Percentiles rank a stretch among this genome's conserved stretches.
Evolutionary conservation across 2,329 filamentous ascomycete genomes (phyloP).

Genomic region (Hysterium pulicare): DNA sequence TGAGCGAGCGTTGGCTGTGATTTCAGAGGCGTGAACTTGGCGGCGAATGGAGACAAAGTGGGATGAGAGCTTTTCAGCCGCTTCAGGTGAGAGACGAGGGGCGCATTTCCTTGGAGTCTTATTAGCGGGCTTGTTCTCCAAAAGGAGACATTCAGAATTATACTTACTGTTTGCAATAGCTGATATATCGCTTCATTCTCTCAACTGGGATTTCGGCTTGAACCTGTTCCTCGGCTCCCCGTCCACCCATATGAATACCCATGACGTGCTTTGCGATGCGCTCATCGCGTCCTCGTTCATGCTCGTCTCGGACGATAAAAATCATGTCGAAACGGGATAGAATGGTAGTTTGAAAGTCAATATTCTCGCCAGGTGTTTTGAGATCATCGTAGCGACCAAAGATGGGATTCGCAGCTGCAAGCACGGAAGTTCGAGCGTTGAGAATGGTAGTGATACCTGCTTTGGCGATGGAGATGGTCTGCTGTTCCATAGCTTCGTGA

Average conservation of each 20-base stretch:
- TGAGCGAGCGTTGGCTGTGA: constrained; percentile 84
- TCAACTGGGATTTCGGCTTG: constrained; percentile 91
- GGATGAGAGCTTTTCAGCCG: constrained; percentile 91
- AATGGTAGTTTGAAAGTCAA: constrained; percentile 98
- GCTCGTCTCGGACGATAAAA: constrained; percentile 95
- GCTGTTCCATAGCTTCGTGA: constrained; percentile 99
- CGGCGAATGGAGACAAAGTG: constrained; percentile 96
- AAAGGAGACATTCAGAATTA: not conserved
- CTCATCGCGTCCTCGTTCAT: constrained; percentile 85
- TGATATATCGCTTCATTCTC: constrained; percentile 96
- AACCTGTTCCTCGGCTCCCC: constrained; percentile 73
- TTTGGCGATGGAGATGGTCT: constrained; percentile 97
- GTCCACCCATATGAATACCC: constrained; percentile 91
- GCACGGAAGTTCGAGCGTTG: constrained; percentile 89
- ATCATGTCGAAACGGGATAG: constrained; percentile 99
- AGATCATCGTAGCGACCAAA: constrained; percentile 98
- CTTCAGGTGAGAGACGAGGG: constrained; percentile 82
- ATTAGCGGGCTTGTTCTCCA: constrained; percentile 20
- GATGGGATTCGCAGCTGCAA: constrained; percentile 94
- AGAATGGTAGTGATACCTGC: constrained; percentile 97
- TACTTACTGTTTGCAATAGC: constrained; percentile 91
- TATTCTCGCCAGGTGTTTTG: constrained; percentile 96
- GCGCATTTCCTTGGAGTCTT: constrained; percentile 69
- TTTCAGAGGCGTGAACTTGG: constrained; percentile 87
- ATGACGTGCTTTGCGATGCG: constrained; percentile 96